Evolutionary conservation across 106 monocot genomes (phyloP).

Genomic region (Acorus calamus): DNA sequence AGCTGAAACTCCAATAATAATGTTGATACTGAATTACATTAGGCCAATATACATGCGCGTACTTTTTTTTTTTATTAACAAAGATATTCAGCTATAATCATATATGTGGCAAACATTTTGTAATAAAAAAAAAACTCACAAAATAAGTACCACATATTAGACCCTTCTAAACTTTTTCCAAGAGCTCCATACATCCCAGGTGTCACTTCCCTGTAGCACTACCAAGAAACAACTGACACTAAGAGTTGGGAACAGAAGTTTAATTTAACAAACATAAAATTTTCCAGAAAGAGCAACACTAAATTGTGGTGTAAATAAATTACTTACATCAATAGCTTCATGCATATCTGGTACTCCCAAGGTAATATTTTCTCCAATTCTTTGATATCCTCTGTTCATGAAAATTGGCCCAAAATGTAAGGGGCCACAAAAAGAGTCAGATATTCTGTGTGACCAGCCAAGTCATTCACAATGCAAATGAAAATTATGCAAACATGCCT

Average conservation of each 20-base stretch:
- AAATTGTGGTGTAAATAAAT: background rate
- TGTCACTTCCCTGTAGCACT: constrained; percentile 67
- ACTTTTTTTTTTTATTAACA: too few species aligned
- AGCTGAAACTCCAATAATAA: too few species aligned
- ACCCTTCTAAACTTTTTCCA: constrained; percentile 59
- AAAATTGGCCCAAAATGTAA: background rate
- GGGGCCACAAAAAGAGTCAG: background rate
- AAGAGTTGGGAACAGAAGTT: background rate
- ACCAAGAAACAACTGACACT: constrained; percentile 2
- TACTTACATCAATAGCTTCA: constrained; percentile 95
- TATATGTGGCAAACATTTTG: too few species aligned
- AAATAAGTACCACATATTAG: constrained; percentile 71
- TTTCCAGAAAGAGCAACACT: background rate
- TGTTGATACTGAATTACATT: too few species aligned
- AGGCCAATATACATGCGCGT: too few species aligned
- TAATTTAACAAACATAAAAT: background rate
- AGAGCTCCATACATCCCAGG: constrained; percentile 67
- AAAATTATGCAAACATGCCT: constrained; percentile 27
- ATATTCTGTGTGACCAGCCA: background rate
- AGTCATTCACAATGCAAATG: background rate
- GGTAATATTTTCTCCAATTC: constrained; percentile 78
- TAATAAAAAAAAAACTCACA: background rate
- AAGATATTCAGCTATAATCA: too few species aligned
- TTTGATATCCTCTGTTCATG: constrained; percentile 74
- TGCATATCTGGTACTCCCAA: constrained; percentile 84